Base-by-base conservation (phyloP, 148 eudicot species). In the Pharnaceum exiguum region DNA sequence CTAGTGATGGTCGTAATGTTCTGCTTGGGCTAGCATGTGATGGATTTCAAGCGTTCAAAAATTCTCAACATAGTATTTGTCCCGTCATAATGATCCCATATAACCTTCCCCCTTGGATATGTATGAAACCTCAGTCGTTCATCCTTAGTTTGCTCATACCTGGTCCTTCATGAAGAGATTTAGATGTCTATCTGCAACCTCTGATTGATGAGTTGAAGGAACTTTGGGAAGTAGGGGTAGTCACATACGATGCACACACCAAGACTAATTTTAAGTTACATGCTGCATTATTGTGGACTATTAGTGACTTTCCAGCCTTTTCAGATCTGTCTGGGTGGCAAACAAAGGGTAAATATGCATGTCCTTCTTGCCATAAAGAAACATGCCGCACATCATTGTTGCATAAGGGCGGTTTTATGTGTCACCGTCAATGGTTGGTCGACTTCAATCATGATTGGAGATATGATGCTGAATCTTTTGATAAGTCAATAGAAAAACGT, bases 101-200 rank as follows among this genome's bases (percentile, higher is more conserved):
- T 15, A 75, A 74, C 24, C 10, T 60, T 7, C 78, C 75, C 9
- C 59, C 68, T 6, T 69, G 59, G 61, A 10, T 64, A 17, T 69
- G 79, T 38, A 57, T 65, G 67, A 69, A 64, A 28, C 44, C 56
- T 24, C 24, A 10, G 7, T 64, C 51, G 23, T 65, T 69, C 16
- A 75, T 75, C 31, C 24, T 75, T 33, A 15, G 67, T 21, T 29
- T 75, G 37, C 57, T 63, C 3, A 63, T 63, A 19, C 60, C 42
- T 3, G 44, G 60, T 9, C 60, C 42, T 12, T 37, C 28, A 2
- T 36, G 60, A 40, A 52, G n/a, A 30, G 29, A 62, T 29, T 40
- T 53, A 1, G 52, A 63, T 53, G 68, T 53, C 5, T 52, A 63
- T 33, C 42, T 53, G 0, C 37, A n/a, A 31, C 52, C 59, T 5